These are phyloP conservation scores for Elongisporangium undulatum DNA, from an alignment of 352 stramenopile genomes.

Conservation along the genomic window DNA sequence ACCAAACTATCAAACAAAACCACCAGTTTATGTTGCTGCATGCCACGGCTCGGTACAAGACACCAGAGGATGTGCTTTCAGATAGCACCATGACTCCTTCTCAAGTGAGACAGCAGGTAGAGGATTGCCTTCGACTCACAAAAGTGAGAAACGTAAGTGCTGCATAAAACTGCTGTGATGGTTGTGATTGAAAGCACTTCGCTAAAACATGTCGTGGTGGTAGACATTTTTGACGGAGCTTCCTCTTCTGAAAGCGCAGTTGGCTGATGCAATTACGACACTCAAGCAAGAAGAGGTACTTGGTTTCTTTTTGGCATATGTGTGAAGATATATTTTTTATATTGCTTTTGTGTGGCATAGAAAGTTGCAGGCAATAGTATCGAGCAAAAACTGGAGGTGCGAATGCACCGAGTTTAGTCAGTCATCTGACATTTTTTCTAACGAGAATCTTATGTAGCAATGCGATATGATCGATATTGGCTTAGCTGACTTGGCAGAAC, in stretches of 20 bases:
- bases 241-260: constrained; percentile 41
- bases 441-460: constrained; percentile 32
- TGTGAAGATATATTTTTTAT: not conserved
- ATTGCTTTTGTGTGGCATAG: constrained; percentile 14
- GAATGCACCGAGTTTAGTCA: not conserved
- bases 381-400: constrained; percentile 70
- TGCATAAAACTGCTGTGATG: constrained; percentile 1
- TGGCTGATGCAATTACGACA: constrained; percentile 38
- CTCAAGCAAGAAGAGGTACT: constrained; percentile 65
- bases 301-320: not conserved
- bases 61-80: constrained; percentile 40
- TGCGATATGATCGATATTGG: constrained; percentile 81
- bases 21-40: constrained; percentile 56
- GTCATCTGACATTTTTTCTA: constrained; percentile 2
- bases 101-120: constrained; percentile 46
- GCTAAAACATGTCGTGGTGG: not conserved
- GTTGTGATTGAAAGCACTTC: not conserved
- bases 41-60: constrained; percentile 42
- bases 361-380: constrained; percentile 53
- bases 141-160: constrained; percentile 74
- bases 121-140: constrained; percentile 66
- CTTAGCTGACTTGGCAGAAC: constrained; percentile 63
- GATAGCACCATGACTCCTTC: constrained; percentile 41
- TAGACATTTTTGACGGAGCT: constrained; percentile 63
- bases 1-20: constrained; percentile 48